Evolutionary conservation across 257 asterid species (phyloP).

Genomic region (Penstemon eatonii): DNA sequence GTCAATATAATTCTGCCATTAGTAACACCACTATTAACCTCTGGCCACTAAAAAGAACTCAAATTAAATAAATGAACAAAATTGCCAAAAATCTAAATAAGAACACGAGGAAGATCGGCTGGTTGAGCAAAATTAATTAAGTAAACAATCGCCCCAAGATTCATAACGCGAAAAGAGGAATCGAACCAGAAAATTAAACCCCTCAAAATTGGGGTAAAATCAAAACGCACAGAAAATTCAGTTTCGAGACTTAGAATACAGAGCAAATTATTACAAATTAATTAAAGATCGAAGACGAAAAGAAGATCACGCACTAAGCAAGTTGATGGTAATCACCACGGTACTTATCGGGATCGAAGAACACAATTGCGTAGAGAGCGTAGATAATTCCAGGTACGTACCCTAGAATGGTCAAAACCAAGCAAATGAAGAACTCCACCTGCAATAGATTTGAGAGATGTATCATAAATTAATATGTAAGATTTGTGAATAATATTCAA

Average conservation of each 20-base stretch:
- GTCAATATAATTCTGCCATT: no score
- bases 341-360: slow-evolving; percentile 55
- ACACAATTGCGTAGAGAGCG: slow-evolving; percentile 67
- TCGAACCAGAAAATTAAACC: neutral
- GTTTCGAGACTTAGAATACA: neutral
- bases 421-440: slow-evolving; percentile 65
- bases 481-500: no score
- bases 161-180: neutral
- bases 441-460: slow-evolving; percentile 22
- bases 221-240: neutral
- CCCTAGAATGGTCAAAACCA: slow-evolving; percentile 64
- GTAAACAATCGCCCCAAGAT: no score
- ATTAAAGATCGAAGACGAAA: no score
- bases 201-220: neutral
- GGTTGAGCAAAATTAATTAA: no score
- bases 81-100: no score
- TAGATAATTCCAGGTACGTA: slow-evolving; percentile 73
- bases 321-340: slow-evolving; percentile 41
- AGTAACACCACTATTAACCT: no score
- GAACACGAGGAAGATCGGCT: no score
- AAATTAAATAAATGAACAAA: no score
- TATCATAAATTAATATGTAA: neutral
- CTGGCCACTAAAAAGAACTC: no score
- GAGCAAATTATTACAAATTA: neutral
- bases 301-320: slow-evolving; percentile 29